Base-by-base conservation (phyloP, 2,329 filamentous ascomycete genomes). In the Thielaviopsis euricoi region DNA sequence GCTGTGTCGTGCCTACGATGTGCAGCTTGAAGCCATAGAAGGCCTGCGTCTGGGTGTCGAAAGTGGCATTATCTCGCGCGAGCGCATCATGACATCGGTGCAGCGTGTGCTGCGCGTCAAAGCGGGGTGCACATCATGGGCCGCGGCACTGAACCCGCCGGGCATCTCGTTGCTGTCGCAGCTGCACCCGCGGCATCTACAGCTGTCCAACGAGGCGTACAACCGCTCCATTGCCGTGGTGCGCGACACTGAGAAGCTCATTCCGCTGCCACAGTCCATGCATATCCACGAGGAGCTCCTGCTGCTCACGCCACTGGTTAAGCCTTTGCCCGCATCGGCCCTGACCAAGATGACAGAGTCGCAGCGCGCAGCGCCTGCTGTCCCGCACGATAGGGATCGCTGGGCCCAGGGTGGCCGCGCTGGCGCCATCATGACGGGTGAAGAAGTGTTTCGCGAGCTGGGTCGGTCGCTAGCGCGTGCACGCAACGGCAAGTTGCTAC, bases 201-300 rank as follows among this genome's bases (percentile, higher is more conserved):
- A 80, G 6, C 76, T 97, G 5, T 95, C 91, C 0, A 86, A 83
- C 0, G 85, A 81, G 66, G 89, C 89, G 1, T 98, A 97, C 68
- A 90, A 95, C 66, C 85, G 82, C 63, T 96, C 91, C 1, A 95
- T 97, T 61, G 93, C 90, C 0, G 85, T 98, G 23, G 88, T 97
- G 53, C 79, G 90, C 59, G 91, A 98, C 67, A 91, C 89, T 68
- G 86, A 91, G 61, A 83, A 87, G 60, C 73, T 95, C 1, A 74
- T 98, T 2, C 93, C 93, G 1, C 75, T 97, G 5, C 86, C 87
- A 2, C 85, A 85, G 61, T 85, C 87, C 4, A 78, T 96, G 67
- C 85, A 91, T 53, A 80, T 85, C 21, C 86, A 88, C 58, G 90
- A 96, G 66, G 91, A 96, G 67, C 71, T 97, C n/a, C 76, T 96